phyloP scores from a whole-genome alignment of 2,329 filamentous ascomycete species.

The Fusarium nisikadoi region DNA sequence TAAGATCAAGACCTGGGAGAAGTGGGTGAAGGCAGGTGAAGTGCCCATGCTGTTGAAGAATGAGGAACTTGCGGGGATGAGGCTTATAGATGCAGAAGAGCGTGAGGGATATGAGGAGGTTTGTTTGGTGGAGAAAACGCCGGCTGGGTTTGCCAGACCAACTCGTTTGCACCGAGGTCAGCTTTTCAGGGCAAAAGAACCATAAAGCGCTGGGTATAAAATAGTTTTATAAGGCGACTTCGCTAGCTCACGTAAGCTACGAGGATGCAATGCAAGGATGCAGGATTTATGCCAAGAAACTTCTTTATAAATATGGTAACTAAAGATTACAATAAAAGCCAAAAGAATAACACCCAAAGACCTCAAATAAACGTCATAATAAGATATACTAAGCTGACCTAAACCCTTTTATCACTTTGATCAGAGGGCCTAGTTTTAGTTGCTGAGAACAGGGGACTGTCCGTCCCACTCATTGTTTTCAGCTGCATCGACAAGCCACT shows the following conservation, averaged over 20 bases:
- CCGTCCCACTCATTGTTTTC: constrained; percentile 18
- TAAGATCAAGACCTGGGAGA: not conserved
- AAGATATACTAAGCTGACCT: too few species aligned
- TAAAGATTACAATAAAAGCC: too few species aligned
- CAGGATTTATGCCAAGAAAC: too few species aligned
- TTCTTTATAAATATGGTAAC: too few species aligned
- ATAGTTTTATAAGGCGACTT: too few species aligned
- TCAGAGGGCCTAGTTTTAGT: not conserved
- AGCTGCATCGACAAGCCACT: constrained; percentile 26
- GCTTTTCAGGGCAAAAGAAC: not conserved
- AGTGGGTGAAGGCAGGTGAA: not conserved
- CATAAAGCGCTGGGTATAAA: too few species aligned
- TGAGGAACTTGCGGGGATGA: not conserved
- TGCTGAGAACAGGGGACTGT: constrained; percentile 9
- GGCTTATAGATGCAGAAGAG: not conserved
- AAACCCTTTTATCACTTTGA: too few species aligned
- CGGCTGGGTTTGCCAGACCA: not conserved
- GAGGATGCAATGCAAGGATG: too few species aligned
- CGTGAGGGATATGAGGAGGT: not conserved
- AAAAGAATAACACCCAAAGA: too few species aligned
- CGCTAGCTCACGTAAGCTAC: too few species aligned
- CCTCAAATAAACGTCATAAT: too few species aligned
- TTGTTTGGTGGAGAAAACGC: not conserved
- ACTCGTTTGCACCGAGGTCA: not conserved
- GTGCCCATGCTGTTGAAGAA: not conserved